These are phyloP conservation scores for Euryodendron excelsum DNA, from an alignment of 148 eudicot genomes.

Conservation along the genomic window DNA sequence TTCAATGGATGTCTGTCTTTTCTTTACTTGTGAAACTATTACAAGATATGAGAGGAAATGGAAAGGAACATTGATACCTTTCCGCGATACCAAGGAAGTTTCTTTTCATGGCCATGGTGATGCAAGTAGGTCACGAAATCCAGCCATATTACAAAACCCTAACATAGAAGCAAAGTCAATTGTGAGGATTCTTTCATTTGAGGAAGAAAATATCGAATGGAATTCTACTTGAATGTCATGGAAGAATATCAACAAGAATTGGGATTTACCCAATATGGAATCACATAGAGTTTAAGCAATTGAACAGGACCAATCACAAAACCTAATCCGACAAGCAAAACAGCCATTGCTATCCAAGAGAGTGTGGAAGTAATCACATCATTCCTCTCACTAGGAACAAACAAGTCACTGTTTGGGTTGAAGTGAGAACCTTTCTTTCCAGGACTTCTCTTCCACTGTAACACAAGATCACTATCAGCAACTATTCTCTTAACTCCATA, in stretches of 20 bases:
- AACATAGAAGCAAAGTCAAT: background rate
- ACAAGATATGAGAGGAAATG: no score
- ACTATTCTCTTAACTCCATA: background rate
- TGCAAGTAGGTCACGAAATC: constrained; percentile 42
- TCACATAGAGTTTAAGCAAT: constrained; percentile 43
- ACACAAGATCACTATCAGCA: background rate
- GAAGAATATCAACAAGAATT: background rate
- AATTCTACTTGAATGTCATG: background rate
- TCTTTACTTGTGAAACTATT: no score
- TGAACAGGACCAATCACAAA: constrained; percentile 42
- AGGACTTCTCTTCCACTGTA: constrained; percentile 47
- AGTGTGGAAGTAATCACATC: constrained; percentile 48
- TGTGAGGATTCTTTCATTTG: background rate
- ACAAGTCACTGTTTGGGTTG: constrained; percentile 46
- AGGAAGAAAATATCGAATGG: background rate
- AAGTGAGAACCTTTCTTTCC: constrained; percentile 56
- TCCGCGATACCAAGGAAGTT: constrained; percentile 48
- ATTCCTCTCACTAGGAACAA: constrained; percentile 40
- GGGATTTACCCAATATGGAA: constrained; percentile 47
- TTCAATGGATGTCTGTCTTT: no score
- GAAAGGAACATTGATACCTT: constrained; percentile 25
- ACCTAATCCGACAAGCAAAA: constrained; percentile 30
- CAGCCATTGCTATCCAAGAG: constrained; percentile 53
- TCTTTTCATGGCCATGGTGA: no score
- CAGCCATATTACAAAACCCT: constrained; percentile 38